Conservation (phyloP, 352 stramenopile genomes). For the Globisporangium megalacanthum region DNA sequence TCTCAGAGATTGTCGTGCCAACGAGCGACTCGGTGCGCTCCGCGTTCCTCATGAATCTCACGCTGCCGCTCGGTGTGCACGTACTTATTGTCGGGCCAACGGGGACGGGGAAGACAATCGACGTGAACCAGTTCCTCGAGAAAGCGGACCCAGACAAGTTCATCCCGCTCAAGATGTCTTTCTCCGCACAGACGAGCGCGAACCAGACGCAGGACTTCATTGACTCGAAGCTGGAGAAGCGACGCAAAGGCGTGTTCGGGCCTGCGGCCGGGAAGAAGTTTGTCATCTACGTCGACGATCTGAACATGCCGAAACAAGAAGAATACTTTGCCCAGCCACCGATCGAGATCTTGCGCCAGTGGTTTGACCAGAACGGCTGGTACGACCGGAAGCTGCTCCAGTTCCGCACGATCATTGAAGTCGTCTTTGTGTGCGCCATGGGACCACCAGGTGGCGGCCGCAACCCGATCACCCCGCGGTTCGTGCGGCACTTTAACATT, state of each 20-base stretch:
- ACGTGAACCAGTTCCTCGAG: conserved; percentile 91
- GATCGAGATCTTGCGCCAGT: conserved; percentile 93
- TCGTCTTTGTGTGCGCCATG: conserved; percentile 82
- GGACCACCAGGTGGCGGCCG: conserved; percentile 70
- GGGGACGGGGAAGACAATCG: conserved; percentile 94
- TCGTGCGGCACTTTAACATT: conserved; percentile 85
- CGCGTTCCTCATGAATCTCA: conserved; percentile 89
- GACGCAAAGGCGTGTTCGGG: conserved; percentile 91
- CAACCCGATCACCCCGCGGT: conserved; percentile 74
- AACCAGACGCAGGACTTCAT: conserved; percentile 93
- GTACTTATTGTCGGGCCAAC: conserved; percentile 93
- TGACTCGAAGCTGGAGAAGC: conserved; percentile 93
- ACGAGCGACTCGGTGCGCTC: conserved; percentile 92
- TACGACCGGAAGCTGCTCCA: conserved; percentile 92
- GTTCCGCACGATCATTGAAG: conserved; percentile 90
- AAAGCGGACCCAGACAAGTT: conserved; percentile 86
- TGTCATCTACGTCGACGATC: conserved; percentile 92
- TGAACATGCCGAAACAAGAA: conserved; percentile 95
- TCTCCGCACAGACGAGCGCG: conserved; percentile 90
- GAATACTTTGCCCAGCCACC: conserved; percentile 93
- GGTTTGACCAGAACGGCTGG: conserved; percentile 93
- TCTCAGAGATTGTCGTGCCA: conserved; percentile 91
- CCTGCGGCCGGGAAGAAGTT: conserved; percentile 89
- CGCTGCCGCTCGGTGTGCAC: conserved; percentile 78
- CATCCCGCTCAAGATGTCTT: conserved; percentile 89